Percentiles rank a stretch among this genome's conserved stretches.
Conservation (phyloP, 2,329 filamentous ascomycete genomes). For the Eutypella sp. region DNA sequence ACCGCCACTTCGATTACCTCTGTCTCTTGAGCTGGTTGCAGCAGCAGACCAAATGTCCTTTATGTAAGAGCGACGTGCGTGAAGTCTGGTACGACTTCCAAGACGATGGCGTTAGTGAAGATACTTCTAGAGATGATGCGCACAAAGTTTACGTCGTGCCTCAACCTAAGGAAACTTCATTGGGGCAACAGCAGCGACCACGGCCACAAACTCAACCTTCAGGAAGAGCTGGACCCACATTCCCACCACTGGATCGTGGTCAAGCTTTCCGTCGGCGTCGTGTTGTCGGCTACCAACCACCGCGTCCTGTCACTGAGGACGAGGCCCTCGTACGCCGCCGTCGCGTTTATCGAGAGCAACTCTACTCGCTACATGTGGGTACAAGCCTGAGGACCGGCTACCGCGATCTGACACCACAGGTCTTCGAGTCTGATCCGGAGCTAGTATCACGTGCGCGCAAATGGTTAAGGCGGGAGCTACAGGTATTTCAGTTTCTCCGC, state of each 20-base stretch:
- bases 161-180: slow-evolving; percentile 13
- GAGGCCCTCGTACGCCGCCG: slow-evolving; percentile 54
- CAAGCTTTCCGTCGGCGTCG: slow-evolving; percentile 7
- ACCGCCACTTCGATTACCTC: slow-evolving; percentile 77
- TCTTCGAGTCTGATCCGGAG: slow-evolving; percentile 59
- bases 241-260: slow-evolving; percentile 1
- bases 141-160: slow-evolving; percentile 56
- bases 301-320: slow-evolving; percentile 21
- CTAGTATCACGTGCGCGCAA: slow-evolving; percentile 71
- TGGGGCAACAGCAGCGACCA: neutral
- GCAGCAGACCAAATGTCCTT: slow-evolving; percentile 65
- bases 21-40: slow-evolving; percentile 82
- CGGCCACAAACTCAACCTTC: slow-evolving; percentile 5
- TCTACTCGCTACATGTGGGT: slow-evolving; percentile 78
- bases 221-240: neutral
- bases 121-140: slow-evolving; percentile 34
- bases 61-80: slow-evolving; percentile 60
- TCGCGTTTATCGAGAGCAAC: slow-evolving; percentile 64
- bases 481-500: slow-evolving; percentile 72
- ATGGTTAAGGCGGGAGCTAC: slow-evolving; percentile 79
- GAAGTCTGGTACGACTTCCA: slow-evolving; percentile 62
- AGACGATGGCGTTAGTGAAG: slow-evolving; percentile 20
- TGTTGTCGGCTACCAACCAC: slow-evolving; percentile 8
- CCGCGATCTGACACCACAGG: slow-evolving; percentile 62
- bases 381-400: slow-evolving; percentile 75